Base-by-base conservation (phyloP, 768 basidiomycete genomes). In the Ramaria sp. region DNA sequence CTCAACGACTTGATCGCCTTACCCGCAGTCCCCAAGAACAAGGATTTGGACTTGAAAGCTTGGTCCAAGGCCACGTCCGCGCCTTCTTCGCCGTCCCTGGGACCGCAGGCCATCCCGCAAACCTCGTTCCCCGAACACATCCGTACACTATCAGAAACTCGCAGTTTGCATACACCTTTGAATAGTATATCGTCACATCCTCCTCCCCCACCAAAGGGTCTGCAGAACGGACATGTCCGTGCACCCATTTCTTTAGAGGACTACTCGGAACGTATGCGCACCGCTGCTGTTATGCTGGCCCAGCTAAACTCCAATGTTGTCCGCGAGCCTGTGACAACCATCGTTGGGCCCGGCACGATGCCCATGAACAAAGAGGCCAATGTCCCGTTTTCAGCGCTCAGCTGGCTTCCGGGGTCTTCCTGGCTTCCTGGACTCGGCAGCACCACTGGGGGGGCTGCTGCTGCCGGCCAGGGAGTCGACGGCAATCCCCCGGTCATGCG, bases 261-360 rank as follows among this genome's bases (percentile, higher is more conserved):
- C 61, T 99, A 99, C 69, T 95, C 95, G 0, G 92, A 97, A 60
- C 82, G 96, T 49, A 99, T 99, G 96, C 82, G 91, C 7, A 96
- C 93, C 9, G 96, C 96, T 9, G 96, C 96, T 9, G 85, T 98
- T 58, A 97, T 99, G 96, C 82, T 99, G 27, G 84, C 96, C 1
- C 96, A 99, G 67, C 77, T 99, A 47, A 96, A 93, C 62, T 84
- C 91, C 0, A 89, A 77, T 62, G 73, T 86, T 49, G 71, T 78
- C 28, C 77, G 79, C 58, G 84, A 86, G 61, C 67, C 74, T 24
- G 61, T 72, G 3, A 69, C 67, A 1, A 52, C 57, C 18, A 56
- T 59, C 39, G 52, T 45, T 34, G 38, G 47, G 36, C 28, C 61
- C 51, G 51, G 56, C 48, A n/a, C 60, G 32, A 43, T 61, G 22